phyloP scores from a whole-genome alignment of 495 filamentous ascomycete genomes.

The Sabuloglossum arenarium region DNA sequence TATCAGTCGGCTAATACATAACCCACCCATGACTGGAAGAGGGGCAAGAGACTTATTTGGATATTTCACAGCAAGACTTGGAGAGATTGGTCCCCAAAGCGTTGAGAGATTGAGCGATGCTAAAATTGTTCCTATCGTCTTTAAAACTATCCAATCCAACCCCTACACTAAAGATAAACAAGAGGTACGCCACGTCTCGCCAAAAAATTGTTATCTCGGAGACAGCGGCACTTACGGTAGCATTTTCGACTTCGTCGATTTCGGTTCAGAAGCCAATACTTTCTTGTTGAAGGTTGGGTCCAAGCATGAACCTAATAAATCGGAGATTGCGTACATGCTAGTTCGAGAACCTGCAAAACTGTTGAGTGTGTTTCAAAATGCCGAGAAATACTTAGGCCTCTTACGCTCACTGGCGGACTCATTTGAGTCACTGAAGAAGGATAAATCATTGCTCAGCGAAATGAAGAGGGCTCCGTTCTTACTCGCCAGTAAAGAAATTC shows the following conservation, averaged over 20 bases:
- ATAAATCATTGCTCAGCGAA: slow-evolving; percentile 51
- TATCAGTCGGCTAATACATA: slow-evolving; percentile 41
- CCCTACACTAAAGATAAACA: slow-evolving; percentile 10
- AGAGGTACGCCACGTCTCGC: slow-evolving; percentile 29
- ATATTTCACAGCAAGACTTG: slow-evolving; percentile 59
- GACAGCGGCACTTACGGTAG: slow-evolving; percentile 55
- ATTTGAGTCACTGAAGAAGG: slow-evolving; percentile 42
- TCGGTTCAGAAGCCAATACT: slow-evolving; percentile 65
- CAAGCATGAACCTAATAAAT: slow-evolving; percentile 69
- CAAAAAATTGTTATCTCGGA: slow-evolving; percentile 55
- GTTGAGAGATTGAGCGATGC: slow-evolving; percentile 36
- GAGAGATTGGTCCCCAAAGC: slow-evolving; percentile 43
- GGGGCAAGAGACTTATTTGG: slow-evolving; percentile 52
- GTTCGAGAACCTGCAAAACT: slow-evolving; percentile 61
- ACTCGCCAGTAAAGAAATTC: slow-evolving; percentile 42
- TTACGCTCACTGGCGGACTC: slow-evolving; percentile 58
- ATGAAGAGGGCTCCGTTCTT: slow-evolving; percentile 62
- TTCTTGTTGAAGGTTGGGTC: slow-evolving; percentile 77
- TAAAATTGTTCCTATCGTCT: slow-evolving; percentile 46
- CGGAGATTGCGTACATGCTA: slow-evolving; percentile 60
- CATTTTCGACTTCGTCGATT: slow-evolving; percentile 93
- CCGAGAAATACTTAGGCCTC: slow-evolving; percentile 69
- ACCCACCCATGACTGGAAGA: slow-evolving; percentile 40
- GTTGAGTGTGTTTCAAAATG: slow-evolving; percentile 51
- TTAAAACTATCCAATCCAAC: slow-evolving; percentile 14